Conservation (phyloP, 1,139 yeast species). For the Meyerozyma smithsonii region DNA sequence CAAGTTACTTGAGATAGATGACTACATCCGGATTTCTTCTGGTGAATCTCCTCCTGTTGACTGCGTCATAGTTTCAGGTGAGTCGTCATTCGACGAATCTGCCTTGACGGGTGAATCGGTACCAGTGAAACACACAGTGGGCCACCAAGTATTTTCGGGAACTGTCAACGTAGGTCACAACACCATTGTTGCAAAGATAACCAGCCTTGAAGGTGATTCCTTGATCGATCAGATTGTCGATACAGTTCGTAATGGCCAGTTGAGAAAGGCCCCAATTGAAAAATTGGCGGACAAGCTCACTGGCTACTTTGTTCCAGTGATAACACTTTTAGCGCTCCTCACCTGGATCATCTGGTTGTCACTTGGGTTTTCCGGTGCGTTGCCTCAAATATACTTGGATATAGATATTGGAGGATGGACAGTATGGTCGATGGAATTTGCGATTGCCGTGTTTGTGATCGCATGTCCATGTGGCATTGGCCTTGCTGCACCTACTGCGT, state of each 20-base stretch:
- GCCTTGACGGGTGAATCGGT: constrained; percentile 73
- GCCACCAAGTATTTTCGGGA: constrained; percentile 70
- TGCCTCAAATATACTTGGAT: constrained; percentile 55
- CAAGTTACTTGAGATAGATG: constrained; percentile 60
- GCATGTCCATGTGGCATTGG: constrained; percentile 50
- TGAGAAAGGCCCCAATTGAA: constrained; percentile 72
- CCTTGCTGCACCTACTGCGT: constrained; percentile 45
- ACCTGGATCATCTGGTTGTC: constrained; percentile 70
- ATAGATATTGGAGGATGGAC: constrained; percentile 71
- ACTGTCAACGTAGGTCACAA: constrained; percentile 60
- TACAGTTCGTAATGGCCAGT: constrained; percentile 70
- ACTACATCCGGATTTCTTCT: constrained; percentile 50
- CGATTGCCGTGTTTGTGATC: constrained; percentile 70
- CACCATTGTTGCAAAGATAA: constrained; percentile 52
- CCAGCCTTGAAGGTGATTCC: constrained; percentile 60
- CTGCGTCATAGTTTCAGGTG: constrained; percentile 56
- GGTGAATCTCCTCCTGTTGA: constrained; percentile 77
- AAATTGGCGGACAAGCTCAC: constrained; percentile 67
- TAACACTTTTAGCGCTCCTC: constrained; percentile 51
- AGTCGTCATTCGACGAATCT: constrained; percentile 65
- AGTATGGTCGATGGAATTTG: constrained; percentile 72
- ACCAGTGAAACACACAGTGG: constrained; percentile 42
- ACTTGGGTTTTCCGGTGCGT: constrained; percentile 49
- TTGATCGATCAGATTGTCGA: constrained; percentile 65
- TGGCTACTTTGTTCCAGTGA: constrained; percentile 68